Evolutionary conservation across 495 filamentous ascomycete genomes (phyloP).

Genomic region (Talaromyces wortmannii): DNA sequence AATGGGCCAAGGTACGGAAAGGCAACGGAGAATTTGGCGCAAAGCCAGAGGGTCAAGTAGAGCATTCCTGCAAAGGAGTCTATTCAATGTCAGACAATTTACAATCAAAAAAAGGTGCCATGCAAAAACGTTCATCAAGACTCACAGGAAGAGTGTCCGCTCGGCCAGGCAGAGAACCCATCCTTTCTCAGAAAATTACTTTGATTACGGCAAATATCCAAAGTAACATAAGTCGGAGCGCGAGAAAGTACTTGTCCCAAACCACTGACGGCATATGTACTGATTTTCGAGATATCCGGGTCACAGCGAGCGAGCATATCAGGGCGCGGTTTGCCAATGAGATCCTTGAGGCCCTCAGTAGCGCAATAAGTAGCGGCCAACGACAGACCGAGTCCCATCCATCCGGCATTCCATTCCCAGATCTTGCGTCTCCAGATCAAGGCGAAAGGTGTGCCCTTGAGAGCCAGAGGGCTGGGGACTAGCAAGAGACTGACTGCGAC

Average conservation of each 20-base stretch:
- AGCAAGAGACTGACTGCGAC: slow-evolving; percentile 39
- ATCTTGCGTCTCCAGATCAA: slow-evolving; percentile 38
- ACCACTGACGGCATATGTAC: slow-evolving; percentile 38
- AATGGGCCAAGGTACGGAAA: slow-evolving; percentile 53
- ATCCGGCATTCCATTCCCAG: slow-evolving; percentile 61
- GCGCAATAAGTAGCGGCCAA: slow-evolving; percentile 49
- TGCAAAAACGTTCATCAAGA: slow-evolving; percentile 14
- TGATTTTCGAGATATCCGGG: slow-evolving; percentile 41
- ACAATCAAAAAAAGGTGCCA: neutral
- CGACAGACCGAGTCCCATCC: slow-evolving; percentile 54
- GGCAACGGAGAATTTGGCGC: slow-evolving; percentile 54
- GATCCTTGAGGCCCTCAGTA: slow-evolving; percentile 55
- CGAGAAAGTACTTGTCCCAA: slow-evolving; percentile 35
- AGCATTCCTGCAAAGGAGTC: slow-evolving; percentile 56
- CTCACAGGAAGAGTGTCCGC: slow-evolving; percentile 59
- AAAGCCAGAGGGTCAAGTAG: slow-evolving; percentile 59
- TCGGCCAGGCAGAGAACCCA: slow-evolving; percentile 62
- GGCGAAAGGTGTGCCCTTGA: slow-evolving; percentile 15
- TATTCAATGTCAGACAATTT: slow-evolving; percentile 13
- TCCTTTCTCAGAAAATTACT: slow-evolving; percentile 36
- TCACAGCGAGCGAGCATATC: slow-evolving; percentile 57
- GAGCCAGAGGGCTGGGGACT: slow-evolving; percentile 34
- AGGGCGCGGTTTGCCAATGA: slow-evolving; percentile 59
- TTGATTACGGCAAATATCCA: slow-evolving; percentile 44
- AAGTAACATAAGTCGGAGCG: slow-evolving; percentile 42